Evolutionary conservation across 2,329 filamentous ascomycete species (phyloP), one percentile per base, ranked within the genome.

Genomic region (Fusarium coicis): DNA sequence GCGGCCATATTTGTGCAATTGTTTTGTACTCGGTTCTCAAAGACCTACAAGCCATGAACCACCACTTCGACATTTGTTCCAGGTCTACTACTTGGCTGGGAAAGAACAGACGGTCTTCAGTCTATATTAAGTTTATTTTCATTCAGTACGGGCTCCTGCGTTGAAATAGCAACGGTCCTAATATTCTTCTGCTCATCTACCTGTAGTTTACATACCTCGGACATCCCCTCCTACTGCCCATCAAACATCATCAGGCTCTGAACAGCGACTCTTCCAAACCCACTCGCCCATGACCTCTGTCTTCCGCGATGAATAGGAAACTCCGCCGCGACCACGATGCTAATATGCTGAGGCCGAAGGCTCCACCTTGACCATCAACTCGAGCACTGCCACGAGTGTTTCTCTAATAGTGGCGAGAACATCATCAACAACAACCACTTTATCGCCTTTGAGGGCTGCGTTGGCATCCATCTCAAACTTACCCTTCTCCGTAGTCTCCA

Each of bases 401-500:
- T 83, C 72, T 3, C 88, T 89, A 0, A 86, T 87, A 0, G 86
- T 87, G 10, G 89, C 83, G 63, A 91, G 84, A 34, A 90, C 88
- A 78, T 91, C 89, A 66, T 91, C 89, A 10, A 91, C 83, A 1
- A 78, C 83, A n/a, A 91, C 81, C 16, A 91, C 85, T 8, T 81
- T 81, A 8, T 78, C 80, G 3, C 80, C 83, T 40, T 32, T 75
- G 26, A 26, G 26, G 7, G 26, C 26, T 26, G 26, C 26, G 26
- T 26, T 26, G 7, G 26, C 74, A 21, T 81, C 81, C 77, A 91
- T 88, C 79, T 89, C 88, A 11, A 91, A 84, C 37, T 66, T 76
- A 42, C 83, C 81, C 62, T 80, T 78, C 5, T 26, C 26, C 26
- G 26, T 7, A 26, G 26, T 26, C 26, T 26, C 26, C 26, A 26